Percentiles rank a stretch among this genome's conserved stretches.
phyloP scores from a whole-genome alignment of 495 filamentous ascomycete species.

The Hypoxylon intermedium region DNA sequence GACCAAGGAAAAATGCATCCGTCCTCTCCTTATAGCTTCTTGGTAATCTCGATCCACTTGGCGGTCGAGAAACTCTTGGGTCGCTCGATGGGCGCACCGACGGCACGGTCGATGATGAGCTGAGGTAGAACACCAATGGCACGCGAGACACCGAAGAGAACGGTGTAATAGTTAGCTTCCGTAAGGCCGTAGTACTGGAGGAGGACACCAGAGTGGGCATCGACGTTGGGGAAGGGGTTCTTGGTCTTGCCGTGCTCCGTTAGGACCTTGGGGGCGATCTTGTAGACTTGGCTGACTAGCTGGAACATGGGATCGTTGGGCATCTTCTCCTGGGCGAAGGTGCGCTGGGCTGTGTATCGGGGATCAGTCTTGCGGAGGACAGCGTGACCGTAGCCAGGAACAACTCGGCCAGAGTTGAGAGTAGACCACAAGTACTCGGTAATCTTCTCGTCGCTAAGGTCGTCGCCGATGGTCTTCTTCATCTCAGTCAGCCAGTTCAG shows the following conservation, averaged over 20 bases:
- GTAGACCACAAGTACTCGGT: constrained; percentile 98
- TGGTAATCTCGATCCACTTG: constrained; percentile 90
- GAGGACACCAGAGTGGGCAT: constrained; percentile 91
- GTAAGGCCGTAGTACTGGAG: constrained; percentile 99
- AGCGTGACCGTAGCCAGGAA: constrained; percentile 97
- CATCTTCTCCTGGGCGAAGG: constrained; percentile 87
- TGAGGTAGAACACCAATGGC: constrained; percentile 98
- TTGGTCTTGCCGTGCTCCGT: constrained; percentile 99
- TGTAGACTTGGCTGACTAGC: constrained; percentile 98
- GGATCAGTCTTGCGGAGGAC: constrained; percentile 99
- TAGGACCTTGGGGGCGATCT: constrained; percentile 96
- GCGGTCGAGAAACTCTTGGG: constrained; percentile 98
- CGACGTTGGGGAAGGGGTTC: constrained; percentile 66
- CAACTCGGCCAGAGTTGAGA: constrained; percentile 91
- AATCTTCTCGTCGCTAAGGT: constrained; percentile 93
- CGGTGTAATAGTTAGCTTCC: constrained; percentile 99
- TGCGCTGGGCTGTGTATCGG: constrained; percentile 95
- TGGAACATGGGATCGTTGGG: constrained; percentile 99
- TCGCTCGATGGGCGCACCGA: constrained; percentile 82
- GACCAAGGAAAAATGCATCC: constrained; percentile 39
- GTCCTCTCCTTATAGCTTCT: constrained; percentile 74
- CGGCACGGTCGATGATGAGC: constrained; percentile 98
- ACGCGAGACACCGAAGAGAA: constrained; percentile 97
- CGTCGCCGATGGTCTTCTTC: constrained; percentile 93
- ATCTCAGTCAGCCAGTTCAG: constrained; percentile 98